Conservation (phyloP, 768 basidiomycete species). For the Trametes cinnabarina region DNA sequence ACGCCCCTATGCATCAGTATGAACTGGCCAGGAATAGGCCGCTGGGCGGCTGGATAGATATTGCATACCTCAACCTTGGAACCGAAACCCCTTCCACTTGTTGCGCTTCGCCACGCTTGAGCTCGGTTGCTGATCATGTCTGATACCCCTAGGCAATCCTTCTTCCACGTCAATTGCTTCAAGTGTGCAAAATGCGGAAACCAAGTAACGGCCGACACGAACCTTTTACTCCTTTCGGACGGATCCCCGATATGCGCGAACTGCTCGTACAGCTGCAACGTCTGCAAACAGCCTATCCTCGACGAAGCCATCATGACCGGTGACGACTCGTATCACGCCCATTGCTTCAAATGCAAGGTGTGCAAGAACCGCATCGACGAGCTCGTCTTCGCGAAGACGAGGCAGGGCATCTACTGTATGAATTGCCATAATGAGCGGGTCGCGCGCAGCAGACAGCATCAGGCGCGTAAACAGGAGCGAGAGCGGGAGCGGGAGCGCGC, state of each 20-base stretch:
- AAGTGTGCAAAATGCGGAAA: conserved; percentile 95
- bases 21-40: no score
- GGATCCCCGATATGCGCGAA: conserved; percentile 95
- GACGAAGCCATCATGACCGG: conserved; percentile 99
- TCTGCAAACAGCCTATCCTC: conserved; percentile 90
- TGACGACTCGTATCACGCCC: conserved; percentile 97
- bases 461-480: conserved; percentile 64
- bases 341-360: conserved; percentile 97
- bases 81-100: not conserved
- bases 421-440: conserved; percentile 97
- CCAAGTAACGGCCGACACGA: conserved; percentile 94
- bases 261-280: conserved; percentile 94
- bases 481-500: conserved; percentile 42
- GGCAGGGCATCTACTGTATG: conserved; percentile 99
- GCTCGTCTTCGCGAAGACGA: conserved; percentile 97
- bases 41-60: no score
- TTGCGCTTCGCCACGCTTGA: not conserved
- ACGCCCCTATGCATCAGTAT: not conserved
- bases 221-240: conserved; percentile 93
- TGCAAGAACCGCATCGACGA: conserved; percentile 96
- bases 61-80: not conserved
- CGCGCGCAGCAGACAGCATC: conserved; percentile 86
- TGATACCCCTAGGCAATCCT: conserved; percentile 63
- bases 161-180: conserved; percentile 95
- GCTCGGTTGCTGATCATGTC: conserved; percentile 12